Conservation (phyloP, 768 basidiomycete genomes). For the Termitomyces sp. region DNA sequence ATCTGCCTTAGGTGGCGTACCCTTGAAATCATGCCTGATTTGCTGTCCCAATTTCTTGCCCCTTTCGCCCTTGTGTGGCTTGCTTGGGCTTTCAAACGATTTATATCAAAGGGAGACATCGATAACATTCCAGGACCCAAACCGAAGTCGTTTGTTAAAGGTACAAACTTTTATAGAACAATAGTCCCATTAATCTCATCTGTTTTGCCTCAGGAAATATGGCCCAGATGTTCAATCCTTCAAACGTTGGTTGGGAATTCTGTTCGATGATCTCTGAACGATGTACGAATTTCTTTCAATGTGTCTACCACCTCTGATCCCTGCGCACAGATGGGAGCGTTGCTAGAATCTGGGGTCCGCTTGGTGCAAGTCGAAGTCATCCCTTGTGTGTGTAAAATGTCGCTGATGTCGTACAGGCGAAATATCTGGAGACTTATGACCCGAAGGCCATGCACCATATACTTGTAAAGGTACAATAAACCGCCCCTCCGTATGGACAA, state of each 20-base stretch:
- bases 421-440: conserved; percentile 27
- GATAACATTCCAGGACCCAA: conserved; percentile 31
- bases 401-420: conserved; percentile 8
- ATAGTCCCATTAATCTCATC: background rate
- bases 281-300: conserved; percentile 4
- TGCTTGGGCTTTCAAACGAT: conserved; percentile 11
- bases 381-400: background rate
- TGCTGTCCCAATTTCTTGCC: background rate
- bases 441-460: conserved; percentile 32
- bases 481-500: conserved; percentile 9
- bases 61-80: conserved; percentile 9
- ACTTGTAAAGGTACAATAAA: conserved; percentile 22
- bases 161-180: conserved; percentile 8
- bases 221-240: conserved; percentile 8
- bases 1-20: no score
- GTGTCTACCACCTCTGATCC: background rate
- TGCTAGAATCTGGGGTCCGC: background rate
- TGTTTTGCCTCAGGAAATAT: conserved; percentile 12
- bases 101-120: conserved; percentile 18
- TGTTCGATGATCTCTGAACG: conserved; percentile 3
- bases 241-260: conserved; percentile 12
- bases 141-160: conserved; percentile 22
- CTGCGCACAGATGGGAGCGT: background rate
- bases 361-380: background rate
- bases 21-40: background rate